Conservation (phyloP, 1,284 basidiomycete genomes). For the Malassezia japonica region DNA sequence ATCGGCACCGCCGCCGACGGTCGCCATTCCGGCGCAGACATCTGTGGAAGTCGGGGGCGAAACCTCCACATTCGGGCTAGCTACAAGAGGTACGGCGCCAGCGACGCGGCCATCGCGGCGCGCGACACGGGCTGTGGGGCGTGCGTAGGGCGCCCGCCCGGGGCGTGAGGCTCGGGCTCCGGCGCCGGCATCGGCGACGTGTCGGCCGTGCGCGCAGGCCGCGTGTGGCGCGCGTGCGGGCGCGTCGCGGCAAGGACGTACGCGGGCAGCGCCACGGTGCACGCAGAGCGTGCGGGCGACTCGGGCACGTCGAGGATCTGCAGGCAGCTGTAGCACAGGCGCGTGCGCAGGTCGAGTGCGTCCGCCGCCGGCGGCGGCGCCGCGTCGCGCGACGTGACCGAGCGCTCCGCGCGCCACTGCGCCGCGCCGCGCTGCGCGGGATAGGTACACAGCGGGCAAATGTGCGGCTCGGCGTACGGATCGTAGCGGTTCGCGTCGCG, state of each 20-base stretch:
- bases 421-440: constrained; percentile 26
- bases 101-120: constrained; percentile 13
- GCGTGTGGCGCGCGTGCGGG: not conserved
- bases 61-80: constrained; percentile 3
- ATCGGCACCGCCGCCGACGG: not conserved
- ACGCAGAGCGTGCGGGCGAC: not conserved
- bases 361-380: not conserved
- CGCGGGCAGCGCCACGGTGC: constrained; percentile 3
- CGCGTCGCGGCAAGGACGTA: not conserved
- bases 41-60: not conserved
- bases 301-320: constrained; percentile 17
- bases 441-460: constrained; percentile 36
- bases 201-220: not conserved
- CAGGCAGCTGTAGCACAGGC: constrained; percentile 25
- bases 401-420: constrained; percentile 34
- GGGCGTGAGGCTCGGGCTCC: constrained; percentile 1
- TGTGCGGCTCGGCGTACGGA: constrained; percentile 1
- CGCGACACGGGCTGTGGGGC: constrained; percentile 9
- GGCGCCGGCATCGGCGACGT: not conserved
- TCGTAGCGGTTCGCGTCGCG: constrained; percentile 16
- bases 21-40: constrained; percentile 1
- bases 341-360: not conserved
- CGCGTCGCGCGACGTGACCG: constrained; percentile 18
- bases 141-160: constrained; percentile 5
- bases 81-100: constrained; percentile 9